Conservation (phyloP, 2,329 filamentous ascomycete genomes). For the Cadophora sp. region DNA sequence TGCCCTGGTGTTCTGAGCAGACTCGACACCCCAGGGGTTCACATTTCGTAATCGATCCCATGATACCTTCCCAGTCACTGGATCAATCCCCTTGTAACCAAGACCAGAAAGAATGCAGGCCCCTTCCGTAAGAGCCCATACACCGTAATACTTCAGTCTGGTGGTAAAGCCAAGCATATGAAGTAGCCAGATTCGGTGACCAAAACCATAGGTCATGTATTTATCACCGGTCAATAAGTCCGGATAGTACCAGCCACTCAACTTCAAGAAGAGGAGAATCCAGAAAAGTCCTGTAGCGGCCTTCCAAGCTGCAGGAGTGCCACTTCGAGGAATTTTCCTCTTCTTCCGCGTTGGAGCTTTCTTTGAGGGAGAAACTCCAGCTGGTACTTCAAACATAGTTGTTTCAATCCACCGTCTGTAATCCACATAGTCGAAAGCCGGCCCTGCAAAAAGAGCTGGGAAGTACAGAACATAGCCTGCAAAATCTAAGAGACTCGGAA, state of each 20-base stretch:
- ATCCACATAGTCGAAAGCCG: conserved; percentile 93
- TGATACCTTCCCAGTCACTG: conserved; percentile 80
- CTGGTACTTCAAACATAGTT: conserved; percentile 88
- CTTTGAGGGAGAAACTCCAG: conserved; percentile 82
- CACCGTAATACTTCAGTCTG: conserved; percentile 94
- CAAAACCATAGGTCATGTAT: conserved; percentile 72
- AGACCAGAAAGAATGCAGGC: conserved; percentile 92
- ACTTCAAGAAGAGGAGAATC: conserved; percentile 79
- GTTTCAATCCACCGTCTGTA: conserved; percentile 93
- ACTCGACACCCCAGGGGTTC: conserved; percentile 82
- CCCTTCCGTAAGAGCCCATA: conserved; percentile 92
- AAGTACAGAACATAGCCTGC: conserved; percentile 95
- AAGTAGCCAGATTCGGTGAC: conserved; percentile 77
- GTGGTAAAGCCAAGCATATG: conserved; percentile 84
- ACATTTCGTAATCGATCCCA: conserved; percentile 95
- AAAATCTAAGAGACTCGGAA: conserved; percentile 83
- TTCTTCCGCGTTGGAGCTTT: conserved; percentile 86
- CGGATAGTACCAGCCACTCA: conserved; percentile 71
- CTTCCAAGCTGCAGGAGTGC: conserved; percentile 82
- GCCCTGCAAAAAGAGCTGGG: conserved; percentile 85
- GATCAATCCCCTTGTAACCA: conserved; percentile 92
- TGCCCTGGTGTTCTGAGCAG: conserved; percentile 89
- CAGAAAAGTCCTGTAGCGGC: conserved; percentile 75
- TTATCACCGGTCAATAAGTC: conserved; percentile 67
- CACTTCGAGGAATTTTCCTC: conserved; percentile 90